Evolutionary conservation across 1,284 basidiomycete species (phyloP).

Genomic region (Bjerkandera adusta): DNA sequence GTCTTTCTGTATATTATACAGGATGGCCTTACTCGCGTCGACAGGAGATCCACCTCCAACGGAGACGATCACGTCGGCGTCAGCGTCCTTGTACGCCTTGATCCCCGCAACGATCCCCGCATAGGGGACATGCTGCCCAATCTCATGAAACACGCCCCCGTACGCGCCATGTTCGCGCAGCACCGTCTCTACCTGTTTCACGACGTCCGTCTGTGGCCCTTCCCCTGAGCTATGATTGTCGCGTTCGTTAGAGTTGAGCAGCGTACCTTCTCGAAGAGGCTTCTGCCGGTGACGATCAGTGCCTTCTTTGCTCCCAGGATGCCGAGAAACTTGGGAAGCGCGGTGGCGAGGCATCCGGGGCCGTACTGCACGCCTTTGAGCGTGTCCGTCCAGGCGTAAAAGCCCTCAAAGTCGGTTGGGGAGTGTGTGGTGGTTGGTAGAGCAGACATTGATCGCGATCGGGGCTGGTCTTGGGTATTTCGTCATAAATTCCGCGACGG

Average conservation of each 20-base stretch:
- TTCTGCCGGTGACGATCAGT: slow-evolving; percentile 69
- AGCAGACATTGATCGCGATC: too few species aligned
- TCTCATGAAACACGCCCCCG: slow-evolving; percentile 70
- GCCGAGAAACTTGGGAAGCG: slow-evolving; percentile 61
- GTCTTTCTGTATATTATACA: slow-evolving; percentile 59
- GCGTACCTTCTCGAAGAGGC: slow-evolving; percentile 59
- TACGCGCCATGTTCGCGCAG: slow-evolving; percentile 54
- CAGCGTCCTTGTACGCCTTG: slow-evolving; percentile 48
- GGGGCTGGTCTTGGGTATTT: too few species aligned
- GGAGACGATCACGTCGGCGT: slow-evolving; percentile 68
- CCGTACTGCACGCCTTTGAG: slow-evolving; percentile 69
- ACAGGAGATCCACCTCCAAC: slow-evolving; percentile 81
- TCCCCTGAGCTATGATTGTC: background rate
- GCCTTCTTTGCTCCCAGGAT: slow-evolving; percentile 57
- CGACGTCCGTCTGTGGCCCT: slow-evolving; percentile 54
- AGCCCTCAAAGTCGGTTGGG: slow-evolving; percentile 38
- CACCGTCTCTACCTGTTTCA: slow-evolving; percentile 56
- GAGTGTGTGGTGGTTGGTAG: slow-evolving; percentile 16
- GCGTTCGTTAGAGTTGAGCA: background rate
- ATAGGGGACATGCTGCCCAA: slow-evolving; percentile 76
- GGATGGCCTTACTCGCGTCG: slow-evolving; percentile 73
- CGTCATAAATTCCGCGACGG: too few species aligned
- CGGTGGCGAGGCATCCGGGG: slow-evolving; percentile 56
- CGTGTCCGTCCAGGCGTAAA: slow-evolving; percentile 61
- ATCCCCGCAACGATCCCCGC: slow-evolving; percentile 68